These are phyloP conservation scores for Elsinoe fawcettii DNA, from an alignment of 2,329 filamentous ascomycete genomes.

Conservation along the genomic window DNA sequence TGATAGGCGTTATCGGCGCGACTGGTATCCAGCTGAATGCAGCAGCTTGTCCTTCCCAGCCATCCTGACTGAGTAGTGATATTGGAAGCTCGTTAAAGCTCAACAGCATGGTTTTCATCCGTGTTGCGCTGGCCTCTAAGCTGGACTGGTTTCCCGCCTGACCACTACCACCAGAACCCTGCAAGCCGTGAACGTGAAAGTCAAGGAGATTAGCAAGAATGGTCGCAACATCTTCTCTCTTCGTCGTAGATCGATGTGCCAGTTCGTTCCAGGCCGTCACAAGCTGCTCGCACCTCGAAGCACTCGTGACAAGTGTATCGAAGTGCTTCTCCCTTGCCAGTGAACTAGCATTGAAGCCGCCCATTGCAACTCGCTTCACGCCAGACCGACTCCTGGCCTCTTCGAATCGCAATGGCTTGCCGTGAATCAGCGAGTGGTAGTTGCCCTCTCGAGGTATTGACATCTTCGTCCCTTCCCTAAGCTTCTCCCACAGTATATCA, in stretches of 20 bases:
- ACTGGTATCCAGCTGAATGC: neutral
- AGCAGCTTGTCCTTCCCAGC: neutral
- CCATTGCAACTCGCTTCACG: neutral
- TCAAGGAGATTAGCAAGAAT: conserved; percentile 20
- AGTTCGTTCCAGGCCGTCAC: conserved; percentile 19
- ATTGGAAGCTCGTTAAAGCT: conserved; percentile 17
- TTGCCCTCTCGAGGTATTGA: neutral
- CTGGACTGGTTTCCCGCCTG: neutral
- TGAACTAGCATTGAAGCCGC: neutral
- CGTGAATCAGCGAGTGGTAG: neutral
- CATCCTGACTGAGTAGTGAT: conserved; percentile 17
- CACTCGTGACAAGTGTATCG: neutral
- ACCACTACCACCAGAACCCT: neutral
- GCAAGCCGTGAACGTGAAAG: conserved; percentile 14
- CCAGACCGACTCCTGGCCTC: neutral
- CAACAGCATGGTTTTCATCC: conserved; percentile 15
- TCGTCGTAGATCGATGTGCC: conserved; percentile 18
- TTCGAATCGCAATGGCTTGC: neutral
- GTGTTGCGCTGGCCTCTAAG: neutral
- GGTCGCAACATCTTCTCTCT: conserved; percentile 17
- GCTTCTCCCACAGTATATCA: conserved; percentile 13
- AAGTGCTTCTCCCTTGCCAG: neutral
- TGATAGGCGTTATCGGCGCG: neutral
- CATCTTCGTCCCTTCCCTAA: conserved; percentile 16
- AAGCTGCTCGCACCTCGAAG: neutral